These are phyloP conservation scores for Grosmannia penicillata DNA, from an alignment of 2,329 filamentous ascomycete species.

Conservation along the genomic window DNA sequence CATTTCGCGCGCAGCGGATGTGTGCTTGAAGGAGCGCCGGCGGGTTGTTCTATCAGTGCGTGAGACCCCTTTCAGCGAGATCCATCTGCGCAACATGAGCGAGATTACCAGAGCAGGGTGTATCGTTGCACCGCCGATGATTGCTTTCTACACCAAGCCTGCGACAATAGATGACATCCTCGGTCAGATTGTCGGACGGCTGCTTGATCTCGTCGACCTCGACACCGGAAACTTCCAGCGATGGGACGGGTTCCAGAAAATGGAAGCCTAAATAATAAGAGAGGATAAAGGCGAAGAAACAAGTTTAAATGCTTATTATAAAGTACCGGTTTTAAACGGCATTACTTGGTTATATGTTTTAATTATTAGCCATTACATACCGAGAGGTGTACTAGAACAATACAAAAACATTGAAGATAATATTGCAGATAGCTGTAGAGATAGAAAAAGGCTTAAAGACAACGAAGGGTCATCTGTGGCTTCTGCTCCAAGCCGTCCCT, in stretches of 20 bases:
- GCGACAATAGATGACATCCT: slow-evolving; percentile 23
- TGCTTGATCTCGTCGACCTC: slow-evolving; percentile 29
- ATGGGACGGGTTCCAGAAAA: neutral
- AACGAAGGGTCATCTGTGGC: no score
- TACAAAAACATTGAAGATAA: no score
- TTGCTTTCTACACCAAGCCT: slow-evolving; percentile 27
- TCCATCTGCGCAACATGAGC: slow-evolving; percentile 31
- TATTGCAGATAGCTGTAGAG: no score
- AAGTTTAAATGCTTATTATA: no score
- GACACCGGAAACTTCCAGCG: slow-evolving; percentile 11
- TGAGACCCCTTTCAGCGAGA: slow-evolving; percentile 31
- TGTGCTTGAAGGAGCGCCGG: slow-evolving; percentile 28
- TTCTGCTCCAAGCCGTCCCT: no score
- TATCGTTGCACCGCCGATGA: slow-evolving; percentile 28
- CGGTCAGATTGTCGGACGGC: slow-evolving; percentile 28
- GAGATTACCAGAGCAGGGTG: slow-evolving; percentile 21
- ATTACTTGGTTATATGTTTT: no score
- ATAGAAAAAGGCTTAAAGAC: no score
- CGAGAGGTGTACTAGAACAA: no score
- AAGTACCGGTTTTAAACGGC: no score
- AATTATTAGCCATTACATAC: no score
- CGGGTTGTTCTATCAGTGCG: slow-evolving; percentile 23
- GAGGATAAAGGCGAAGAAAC: no score
- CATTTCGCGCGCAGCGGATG: slow-evolving; percentile 28
- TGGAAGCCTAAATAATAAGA: no score